phyloP scores from a whole-genome alignment of 1,139 yeast species.

The Yamadazyma kanchanaburiensis region DNA sequence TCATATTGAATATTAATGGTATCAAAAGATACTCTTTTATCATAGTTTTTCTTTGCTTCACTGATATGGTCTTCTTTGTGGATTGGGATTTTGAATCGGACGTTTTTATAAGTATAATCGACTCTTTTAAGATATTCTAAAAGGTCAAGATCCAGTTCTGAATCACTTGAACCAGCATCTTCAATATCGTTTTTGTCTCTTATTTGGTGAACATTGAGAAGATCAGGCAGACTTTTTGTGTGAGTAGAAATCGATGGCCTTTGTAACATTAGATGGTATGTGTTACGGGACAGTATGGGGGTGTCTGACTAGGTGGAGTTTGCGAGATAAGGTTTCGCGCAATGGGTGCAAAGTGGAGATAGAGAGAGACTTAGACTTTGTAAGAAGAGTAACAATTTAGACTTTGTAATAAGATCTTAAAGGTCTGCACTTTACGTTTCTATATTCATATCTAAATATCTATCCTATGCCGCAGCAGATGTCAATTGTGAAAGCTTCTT shows the following conservation, averaged over 20 bases:
- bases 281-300: background rate
- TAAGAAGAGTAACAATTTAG: background rate
- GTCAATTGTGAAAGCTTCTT: conserved; percentile 9
- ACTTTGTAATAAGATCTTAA: too few relatives aligned
- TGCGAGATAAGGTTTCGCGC: background rate
- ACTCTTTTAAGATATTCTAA: conserved; percentile 17
- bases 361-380: background rate
- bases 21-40: conserved; percentile 21
- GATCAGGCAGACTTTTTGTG: conserved; percentile 6
- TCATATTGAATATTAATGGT: conserved; percentile 18
- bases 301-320: background rate
- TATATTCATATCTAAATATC: too few relatives aligned
- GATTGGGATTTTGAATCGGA: conserved; percentile 17
- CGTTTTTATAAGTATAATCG: conserved; percentile 11
- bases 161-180: too few relatives aligned
- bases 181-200: too few relatives aligned
- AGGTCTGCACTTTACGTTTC: too few relatives aligned
- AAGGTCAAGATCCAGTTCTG: conserved; percentile 16
- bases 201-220: conserved; percentile 1
- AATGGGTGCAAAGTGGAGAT: background rate
- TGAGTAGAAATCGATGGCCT: too few relatives aligned
- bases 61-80: conserved; percentile 7
- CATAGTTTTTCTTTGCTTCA: conserved; percentile 11
- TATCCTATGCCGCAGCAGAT: conserved; percentile 3
- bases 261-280: background rate